Evolutionary conservation across 2,329 filamentous ascomycete species (phyloP).

Genomic region (Dryadomyces quercivorus): DNA sequence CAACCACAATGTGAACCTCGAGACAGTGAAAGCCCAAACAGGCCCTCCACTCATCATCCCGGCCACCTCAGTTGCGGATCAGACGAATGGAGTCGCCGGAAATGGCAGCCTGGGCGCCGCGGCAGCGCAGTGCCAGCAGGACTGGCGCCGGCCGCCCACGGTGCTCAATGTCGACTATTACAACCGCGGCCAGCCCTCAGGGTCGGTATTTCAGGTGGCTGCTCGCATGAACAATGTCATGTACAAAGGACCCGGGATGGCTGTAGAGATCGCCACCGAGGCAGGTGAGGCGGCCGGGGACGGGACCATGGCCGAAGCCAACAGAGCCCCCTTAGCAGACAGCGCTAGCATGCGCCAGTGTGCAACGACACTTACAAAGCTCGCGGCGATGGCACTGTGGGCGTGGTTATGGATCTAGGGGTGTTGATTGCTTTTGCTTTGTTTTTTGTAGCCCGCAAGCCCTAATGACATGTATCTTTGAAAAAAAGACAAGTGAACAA

Average conservation of each 20-base stretch:
- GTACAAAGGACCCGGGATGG: constrained; percentile 30
- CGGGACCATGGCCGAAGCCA: neutral
- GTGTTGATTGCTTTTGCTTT: no score
- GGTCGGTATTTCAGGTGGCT: constrained; percentile 67
- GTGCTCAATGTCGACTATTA: constrained; percentile 80
- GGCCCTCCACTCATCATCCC: constrained; percentile 56
- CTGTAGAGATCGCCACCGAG: no score
- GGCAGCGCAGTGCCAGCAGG: constrained; percentile 45
- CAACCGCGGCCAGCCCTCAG: constrained; percentile 52
- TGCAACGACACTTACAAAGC: no score
- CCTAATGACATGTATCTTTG: no score
- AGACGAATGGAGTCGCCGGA: constrained; percentile 57
- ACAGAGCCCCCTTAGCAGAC: neutral
- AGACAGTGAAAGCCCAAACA: constrained; percentile 57
- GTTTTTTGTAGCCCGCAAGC: no score
- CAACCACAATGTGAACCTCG: constrained; percentile 84
- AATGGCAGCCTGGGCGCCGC: constrained; percentile 54
- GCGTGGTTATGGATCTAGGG: neutral
- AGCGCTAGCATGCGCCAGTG: neutral
- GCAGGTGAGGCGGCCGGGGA: no score
- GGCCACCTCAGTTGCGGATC: constrained; percentile 54
- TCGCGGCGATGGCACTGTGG: neutral
- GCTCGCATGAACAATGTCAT: constrained; percentile 61
- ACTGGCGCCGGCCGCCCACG: constrained; percentile 61
- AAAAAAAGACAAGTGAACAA: no score